Evolutionary conservation across 1,139 yeast species (phyloP).

Genomic region (Blastobotrys apis): DNA sequence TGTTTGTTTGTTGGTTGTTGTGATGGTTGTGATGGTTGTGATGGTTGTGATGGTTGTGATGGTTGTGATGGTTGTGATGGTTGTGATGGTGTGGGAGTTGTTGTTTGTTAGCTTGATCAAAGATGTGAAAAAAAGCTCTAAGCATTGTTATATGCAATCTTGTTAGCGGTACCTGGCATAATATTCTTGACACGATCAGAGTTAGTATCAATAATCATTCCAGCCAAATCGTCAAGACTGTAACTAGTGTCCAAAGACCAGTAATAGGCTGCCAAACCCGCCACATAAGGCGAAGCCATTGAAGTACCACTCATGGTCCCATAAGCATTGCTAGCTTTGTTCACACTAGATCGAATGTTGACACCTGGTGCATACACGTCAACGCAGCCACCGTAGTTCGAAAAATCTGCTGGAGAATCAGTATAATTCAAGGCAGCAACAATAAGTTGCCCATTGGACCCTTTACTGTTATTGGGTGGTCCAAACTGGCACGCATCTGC

Average conservation of each 20-base stretch:
- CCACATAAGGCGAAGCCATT: slow-evolving; percentile 79
- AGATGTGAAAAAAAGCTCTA: slow-evolving; percentile 2
- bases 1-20: background rate
- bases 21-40: no score
- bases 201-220: slow-evolving; percentile 24
- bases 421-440: slow-evolving; percentile 78
- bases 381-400: slow-evolving; percentile 86
- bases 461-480: slow-evolving; percentile 57
- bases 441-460: slow-evolving; percentile 45
- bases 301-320: slow-evolving; percentile 74
- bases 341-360: slow-evolving; percentile 46
- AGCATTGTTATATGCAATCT: slow-evolving; percentile 28
- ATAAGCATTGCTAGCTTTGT: slow-evolving; percentile 30
- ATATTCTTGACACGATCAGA: slow-evolving; percentile 21
- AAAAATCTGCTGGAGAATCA: slow-evolving; percentile 65
- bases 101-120: no score
- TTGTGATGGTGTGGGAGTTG: no score
- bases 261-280: slow-evolving; percentile 67
- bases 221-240: slow-evolving; percentile 20
- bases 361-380: slow-evolving; percentile 83
- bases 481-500: slow-evolving; percentile 71
- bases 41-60: no score
- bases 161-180: slow-evolving; percentile 25
- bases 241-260: slow-evolving; percentile 42
- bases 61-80: no score